Evolutionary conservation across 2,329 filamentous ascomycete genomes (phyloP), one percentile per base, ranked within the genome.

Genomic region (Colletotrichum sp.): DNA sequence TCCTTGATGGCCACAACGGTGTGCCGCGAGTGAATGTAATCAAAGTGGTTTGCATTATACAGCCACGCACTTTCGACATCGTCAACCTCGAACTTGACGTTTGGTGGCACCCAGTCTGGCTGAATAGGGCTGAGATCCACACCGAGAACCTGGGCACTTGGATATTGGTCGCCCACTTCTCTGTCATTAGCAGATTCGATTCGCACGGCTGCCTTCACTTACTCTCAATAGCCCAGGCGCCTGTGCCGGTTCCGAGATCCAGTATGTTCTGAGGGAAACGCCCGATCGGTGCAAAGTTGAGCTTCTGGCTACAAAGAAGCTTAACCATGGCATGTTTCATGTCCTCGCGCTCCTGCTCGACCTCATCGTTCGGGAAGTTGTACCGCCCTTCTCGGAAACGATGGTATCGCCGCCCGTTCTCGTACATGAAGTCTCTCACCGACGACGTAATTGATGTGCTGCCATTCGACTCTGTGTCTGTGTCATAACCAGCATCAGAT

Each of bases 321-420:
- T 86, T 87, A 56, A 89, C 82, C 85, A 90, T 88, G 76, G 85
- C 83, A 79, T 91, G 90, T 78, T 89, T 90, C 85, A 92, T 87
- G 67, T 91, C 89, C 77, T 91, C 87, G 48, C 89, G 84, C 77
- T 91, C 89, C 79, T 91, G 90, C 81, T 92, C 90, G 7, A 87
- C 82, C 64, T 91, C 90, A 75, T 92, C 91, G 71, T 92, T 92
- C 30, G 91, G 90, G 65, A 92, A 90, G 70, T 88, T 88, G 78
- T 92, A 92, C 13, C 81, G 79, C 7, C 89, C 90, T 72, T 90
- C 88, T 21, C 89, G 84, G 78, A 89, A 90, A 56, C 85, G 85
- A 78, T 91, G 90, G 74, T 92, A 92, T 30, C 90, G 85, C 28
- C 90, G 85, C n/a, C 90, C 90, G 78, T 92, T 91, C 78, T 91